Evolutionary conservation across 1,139 yeast species (phyloP).

Genomic region (Zygoascus sp.): DNA sequence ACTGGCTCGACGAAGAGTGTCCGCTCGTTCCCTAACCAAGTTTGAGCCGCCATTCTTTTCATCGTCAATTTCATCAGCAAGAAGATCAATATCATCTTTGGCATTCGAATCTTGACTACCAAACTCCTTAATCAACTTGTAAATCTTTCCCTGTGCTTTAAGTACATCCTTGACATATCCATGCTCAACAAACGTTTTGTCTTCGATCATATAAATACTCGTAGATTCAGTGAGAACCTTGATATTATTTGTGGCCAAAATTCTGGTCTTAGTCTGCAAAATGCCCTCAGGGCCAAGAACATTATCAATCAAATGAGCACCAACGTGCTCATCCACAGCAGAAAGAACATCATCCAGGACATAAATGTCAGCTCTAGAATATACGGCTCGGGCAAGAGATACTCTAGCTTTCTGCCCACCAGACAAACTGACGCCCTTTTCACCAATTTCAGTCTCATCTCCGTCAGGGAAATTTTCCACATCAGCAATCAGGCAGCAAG

Average conservation of each 20-base stretch:
- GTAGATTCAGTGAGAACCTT: slow-evolving; percentile 67
- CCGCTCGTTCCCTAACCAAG: slow-evolving; percentile 18
- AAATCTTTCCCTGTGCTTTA: slow-evolving; percentile 15
- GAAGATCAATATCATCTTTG: slow-evolving; percentile 11
- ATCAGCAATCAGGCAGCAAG: slow-evolving; percentile 72
- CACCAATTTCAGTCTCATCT: slow-evolving; percentile 82
- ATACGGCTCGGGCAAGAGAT: slow-evolving; percentile 82
- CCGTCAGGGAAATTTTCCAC: slow-evolving; percentile 65
- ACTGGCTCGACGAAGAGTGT: slow-evolving; percentile 64
- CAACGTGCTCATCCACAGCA: slow-evolving; percentile 85
- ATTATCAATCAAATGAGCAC: slow-evolving; percentile 56
- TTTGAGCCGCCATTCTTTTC: too few species aligned
- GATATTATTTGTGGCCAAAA: slow-evolving; percentile 76
- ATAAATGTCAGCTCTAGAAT: slow-evolving; percentile 75
- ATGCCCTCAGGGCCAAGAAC: slow-evolving; percentile 62
- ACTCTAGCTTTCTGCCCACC: slow-evolving; percentile 92
- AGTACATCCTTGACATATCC: slow-evolving; percentile 21
- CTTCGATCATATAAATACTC: slow-evolving; percentile 54
- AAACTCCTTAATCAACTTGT: slow-evolving; percentile 27
- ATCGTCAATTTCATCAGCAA: slow-evolving; percentile 12
- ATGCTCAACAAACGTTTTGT: slow-evolving; percentile 29
- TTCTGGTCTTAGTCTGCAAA: slow-evolving; percentile 59
- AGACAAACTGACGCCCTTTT: slow-evolving; percentile 80
- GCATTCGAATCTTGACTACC: slow-evolving; percentile 29
- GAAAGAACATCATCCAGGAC: slow-evolving; percentile 74